A percentile compares a stretch with the other conserved stretches of the same genome.
Conservation (phyloP, 148 eudicot species). For the Nyssa sinensis region DNA sequence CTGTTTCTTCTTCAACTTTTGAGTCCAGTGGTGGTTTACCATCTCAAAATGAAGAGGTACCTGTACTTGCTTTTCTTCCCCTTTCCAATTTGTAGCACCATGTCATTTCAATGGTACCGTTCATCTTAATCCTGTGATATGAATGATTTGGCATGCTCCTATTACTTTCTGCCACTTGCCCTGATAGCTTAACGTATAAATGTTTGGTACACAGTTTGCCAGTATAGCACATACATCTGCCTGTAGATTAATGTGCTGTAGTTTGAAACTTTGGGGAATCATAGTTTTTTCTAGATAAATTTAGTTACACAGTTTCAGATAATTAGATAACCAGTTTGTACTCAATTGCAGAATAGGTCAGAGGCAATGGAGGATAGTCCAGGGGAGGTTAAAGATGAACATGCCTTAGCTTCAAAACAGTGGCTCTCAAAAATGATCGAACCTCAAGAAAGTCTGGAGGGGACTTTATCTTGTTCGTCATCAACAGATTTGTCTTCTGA, state of each 20-base stretch:
- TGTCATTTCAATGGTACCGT: neutral
- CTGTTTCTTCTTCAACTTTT: slow-evolving; percentile 41
- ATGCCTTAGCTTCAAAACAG: slow-evolving; percentile 17
- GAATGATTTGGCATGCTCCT: neutral
- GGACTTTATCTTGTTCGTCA: slow-evolving; percentile 31
- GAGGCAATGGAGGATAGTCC: slow-evolving; percentile 22
- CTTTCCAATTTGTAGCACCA: neutral
- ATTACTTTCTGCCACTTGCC: neutral
- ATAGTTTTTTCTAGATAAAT: neutral
- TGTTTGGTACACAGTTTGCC: neutral
- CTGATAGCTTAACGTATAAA: neutral
- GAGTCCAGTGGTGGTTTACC: slow-evolving; percentile 50
- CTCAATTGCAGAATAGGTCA: slow-evolving; percentile 28
- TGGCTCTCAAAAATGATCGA: slow-evolving; percentile 16
- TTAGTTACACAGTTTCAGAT: slow-evolving; percentile 4
- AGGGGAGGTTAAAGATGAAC: slow-evolving; percentile 19
- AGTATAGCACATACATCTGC: neutral
- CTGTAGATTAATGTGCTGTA: neutral
- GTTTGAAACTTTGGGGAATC: neutral
- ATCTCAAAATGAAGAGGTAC: slow-evolving; percentile 49
- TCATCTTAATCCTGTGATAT: neutral
- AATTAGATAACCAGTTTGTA: slow-evolving; percentile 3
- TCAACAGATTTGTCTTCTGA: slow-evolving; percentile 35
- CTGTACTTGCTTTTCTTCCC: neutral
- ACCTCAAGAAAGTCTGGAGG: slow-evolving; percentile 19